Conservation (phyloP, 2,329 filamentous ascomycete genomes). For the Mollisia scopiformis region DNA sequence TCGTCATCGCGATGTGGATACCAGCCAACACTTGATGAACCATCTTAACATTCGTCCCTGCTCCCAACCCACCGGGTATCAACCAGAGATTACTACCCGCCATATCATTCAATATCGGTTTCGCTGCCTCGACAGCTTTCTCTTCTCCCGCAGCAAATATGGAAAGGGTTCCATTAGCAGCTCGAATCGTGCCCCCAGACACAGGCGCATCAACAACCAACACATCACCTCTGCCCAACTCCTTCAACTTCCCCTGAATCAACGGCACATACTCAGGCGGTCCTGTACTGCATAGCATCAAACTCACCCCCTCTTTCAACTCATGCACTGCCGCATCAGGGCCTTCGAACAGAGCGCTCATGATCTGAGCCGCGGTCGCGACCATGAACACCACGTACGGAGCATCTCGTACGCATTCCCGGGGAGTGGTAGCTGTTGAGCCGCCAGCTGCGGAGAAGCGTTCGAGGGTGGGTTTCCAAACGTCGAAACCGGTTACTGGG, state of each 20-base stretch:
- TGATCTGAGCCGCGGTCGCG: conserved; percentile 70
- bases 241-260: conserved; percentile 58
- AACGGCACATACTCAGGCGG: conserved; percentile 66
- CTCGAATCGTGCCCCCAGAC: conserved; percentile 69
- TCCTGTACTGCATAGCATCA: conserved; percentile 72
- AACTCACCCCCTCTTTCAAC: conserved; percentile 57
- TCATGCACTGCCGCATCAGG: conserved; percentile 52
- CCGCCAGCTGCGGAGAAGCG: conserved; percentile 67
- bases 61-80: conserved; percentile 61
- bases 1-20: conserved; percentile 62
- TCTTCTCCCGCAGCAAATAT: conserved; percentile 72
- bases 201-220: conserved; percentile 73
- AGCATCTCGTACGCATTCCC: conserved; percentile 62
- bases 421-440: conserved; percentile 58
- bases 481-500: conserved; percentile 71
- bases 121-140: conserved; percentile 58
- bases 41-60: conserved; percentile 65
- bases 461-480: conserved; percentile 68
- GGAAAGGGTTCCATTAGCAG: conserved; percentile 71
- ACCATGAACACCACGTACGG: conserved; percentile 75
- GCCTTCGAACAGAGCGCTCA: conserved; percentile 65
- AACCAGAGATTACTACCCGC: conserved; percentile 63
- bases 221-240: conserved; percentile 63
- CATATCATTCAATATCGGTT: conserved; percentile 64
- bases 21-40: conserved; percentile 66